Conservation (phyloP, 2,329 filamentous ascomycete species). For the Trichoderma atroviride region DNA sequence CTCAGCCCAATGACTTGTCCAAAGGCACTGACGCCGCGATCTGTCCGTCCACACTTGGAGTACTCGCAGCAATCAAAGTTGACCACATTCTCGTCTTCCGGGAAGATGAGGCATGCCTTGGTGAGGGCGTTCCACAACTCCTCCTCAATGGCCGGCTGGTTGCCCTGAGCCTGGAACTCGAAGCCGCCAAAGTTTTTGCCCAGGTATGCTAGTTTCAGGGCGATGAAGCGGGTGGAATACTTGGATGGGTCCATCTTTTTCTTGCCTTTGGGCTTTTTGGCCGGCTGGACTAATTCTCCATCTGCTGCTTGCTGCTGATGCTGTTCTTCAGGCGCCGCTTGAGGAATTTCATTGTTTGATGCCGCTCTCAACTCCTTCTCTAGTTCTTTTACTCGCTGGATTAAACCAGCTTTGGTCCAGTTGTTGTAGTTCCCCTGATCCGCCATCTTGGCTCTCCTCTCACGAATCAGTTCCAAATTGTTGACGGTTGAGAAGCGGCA, state of each 20-base stretch:
- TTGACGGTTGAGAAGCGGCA: constrained; percentile 27
- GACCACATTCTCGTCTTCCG: constrained; percentile 62
- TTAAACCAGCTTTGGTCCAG: constrained; percentile 70
- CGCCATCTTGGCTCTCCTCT: constrained; percentile 34
- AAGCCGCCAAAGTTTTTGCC: constrained; percentile 91
- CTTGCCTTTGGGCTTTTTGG: constrained; percentile 48
- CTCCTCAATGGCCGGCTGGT: constrained; percentile 84
- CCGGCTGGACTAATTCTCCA: not conserved
- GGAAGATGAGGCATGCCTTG: constrained; percentile 80
- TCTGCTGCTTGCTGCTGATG: not conserved
- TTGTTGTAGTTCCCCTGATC: constrained; percentile 56
- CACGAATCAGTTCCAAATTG: constrained; percentile 1
- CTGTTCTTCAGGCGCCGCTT: not conserved
- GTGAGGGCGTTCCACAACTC: constrained; percentile 89
- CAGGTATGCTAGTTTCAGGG: constrained; percentile 90
- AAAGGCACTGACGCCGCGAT: constrained; percentile 92
- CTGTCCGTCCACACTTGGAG: constrained; percentile 92
- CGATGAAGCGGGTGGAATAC: constrained; percentile 82
- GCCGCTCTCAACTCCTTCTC: constrained; percentile 64
- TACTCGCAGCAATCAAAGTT: constrained; percentile 87
- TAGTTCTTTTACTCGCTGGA: constrained; percentile 67
- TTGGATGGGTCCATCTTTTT: constrained; percentile 73
- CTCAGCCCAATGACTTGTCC: constrained; percentile 88
- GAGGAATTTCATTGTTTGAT: not conserved
- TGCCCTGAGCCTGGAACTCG: constrained; percentile 77